These are phyloP conservation scores for Hypoxylon sp. DNA, from an alignment of 2,329 filamentous ascomycete species.

Conservation along the genomic window DNA sequence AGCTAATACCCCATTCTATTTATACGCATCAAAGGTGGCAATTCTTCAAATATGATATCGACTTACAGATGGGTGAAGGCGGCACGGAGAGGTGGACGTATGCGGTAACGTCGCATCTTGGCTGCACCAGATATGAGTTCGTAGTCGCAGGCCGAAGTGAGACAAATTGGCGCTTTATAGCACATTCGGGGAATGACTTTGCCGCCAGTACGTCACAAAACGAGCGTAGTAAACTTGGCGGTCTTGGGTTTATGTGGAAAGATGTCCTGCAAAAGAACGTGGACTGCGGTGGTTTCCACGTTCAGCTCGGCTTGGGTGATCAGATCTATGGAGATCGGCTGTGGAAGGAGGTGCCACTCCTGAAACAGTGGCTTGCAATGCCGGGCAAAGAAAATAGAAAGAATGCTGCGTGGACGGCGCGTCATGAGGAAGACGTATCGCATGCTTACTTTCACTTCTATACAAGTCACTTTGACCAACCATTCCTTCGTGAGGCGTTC, in stretches of 20 bases:
- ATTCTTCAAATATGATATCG: constrained; percentile 95
- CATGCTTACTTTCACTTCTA: constrained; percentile 99
- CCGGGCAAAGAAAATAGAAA: constrained; percentile 94
- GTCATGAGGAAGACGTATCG: constrained; percentile 93
- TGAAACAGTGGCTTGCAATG: constrained; percentile 96
- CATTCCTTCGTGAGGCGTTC: constrained; percentile 93
- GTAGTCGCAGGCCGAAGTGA: constrained; percentile 91
- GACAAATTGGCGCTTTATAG: constrained; percentile 94
- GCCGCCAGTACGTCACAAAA: constrained; percentile 87
- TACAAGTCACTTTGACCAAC: constrained; percentile 97
- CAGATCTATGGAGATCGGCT: constrained; percentile 96
- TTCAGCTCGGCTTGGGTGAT: constrained; percentile 90
- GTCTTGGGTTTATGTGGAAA: constrained; percentile 98
- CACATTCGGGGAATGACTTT: constrained; percentile 97
- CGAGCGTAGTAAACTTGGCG: constrained; percentile 87
- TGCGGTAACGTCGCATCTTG: constrained; percentile 94
- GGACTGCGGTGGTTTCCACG: constrained; percentile 95
- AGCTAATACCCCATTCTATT: constrained; percentile 86
- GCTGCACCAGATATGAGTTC: constrained; percentile 98
- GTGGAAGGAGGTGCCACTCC: constrained; percentile 94
- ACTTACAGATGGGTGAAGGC: constrained; percentile 88
- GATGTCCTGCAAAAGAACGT: constrained; percentile 98
- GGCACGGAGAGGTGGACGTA: constrained; percentile 94
- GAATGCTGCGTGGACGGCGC: constrained; percentile 91
- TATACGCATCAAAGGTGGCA: constrained; percentile 93